Percentiles rank a stretch among this genome's conserved stretches.
These are phyloP conservation scores for Pleoardoris graminearum DNA, from an alignment of 2,329 filamentous ascomycete species.

Conservation along the genomic window DNA sequence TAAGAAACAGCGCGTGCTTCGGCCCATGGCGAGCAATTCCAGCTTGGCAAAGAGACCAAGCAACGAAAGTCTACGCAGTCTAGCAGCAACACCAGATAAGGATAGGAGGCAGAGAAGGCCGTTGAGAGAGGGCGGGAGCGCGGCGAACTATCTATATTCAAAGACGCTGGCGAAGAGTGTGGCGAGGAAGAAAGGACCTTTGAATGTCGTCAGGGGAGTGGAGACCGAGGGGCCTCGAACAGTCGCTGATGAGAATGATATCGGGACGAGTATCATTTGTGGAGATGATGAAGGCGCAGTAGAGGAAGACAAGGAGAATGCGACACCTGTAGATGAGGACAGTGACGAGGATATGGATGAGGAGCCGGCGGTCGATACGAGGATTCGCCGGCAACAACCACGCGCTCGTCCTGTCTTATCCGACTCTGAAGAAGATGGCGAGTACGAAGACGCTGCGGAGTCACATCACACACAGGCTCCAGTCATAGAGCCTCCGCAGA, in stretches of 20 bases:
- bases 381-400: conserved; percentile 19
- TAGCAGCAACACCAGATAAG: conserved; percentile 34
- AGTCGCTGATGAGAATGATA: conserved; percentile 24
- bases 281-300: conserved; percentile 27
- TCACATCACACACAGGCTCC: background rate
- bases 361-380: conserved; percentile 29
- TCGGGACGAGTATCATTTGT: conserved; percentile 37
- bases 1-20: conserved; percentile 38
- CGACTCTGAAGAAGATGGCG: conserved; percentile 29
- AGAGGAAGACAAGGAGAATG: conserved; percentile 13
- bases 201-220: conserved; percentile 18
- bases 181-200: conserved; percentile 24
- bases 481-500: background rate
- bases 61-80: conserved; percentile 24
- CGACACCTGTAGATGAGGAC: conserved; percentile 5
- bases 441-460: background rate
- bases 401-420: conserved; percentile 23
- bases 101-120: conserved; percentile 19
- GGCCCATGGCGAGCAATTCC: conserved; percentile 39
- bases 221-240: conserved; percentile 10
- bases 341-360: conserved; percentile 31
- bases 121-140: conserved; percentile 10
- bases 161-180: conserved; percentile 35
- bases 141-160: conserved; percentile 26
- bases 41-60: conserved; percentile 32